These are phyloP conservation scores for Thalassia testudinum DNA, from an alignment of 116 monocot genomes.

Conservation along the genomic window DNA sequence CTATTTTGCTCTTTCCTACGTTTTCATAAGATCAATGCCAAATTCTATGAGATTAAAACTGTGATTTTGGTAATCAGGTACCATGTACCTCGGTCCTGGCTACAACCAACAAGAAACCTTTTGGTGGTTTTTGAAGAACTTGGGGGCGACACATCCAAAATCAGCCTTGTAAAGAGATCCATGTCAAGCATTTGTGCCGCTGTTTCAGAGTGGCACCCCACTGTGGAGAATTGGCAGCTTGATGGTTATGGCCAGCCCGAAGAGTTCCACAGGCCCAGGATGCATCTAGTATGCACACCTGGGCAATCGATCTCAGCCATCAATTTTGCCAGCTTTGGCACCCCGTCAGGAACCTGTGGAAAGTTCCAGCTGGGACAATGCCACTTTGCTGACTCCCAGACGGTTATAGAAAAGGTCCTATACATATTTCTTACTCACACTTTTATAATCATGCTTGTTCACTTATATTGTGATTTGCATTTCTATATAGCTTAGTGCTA, in stretches of 20 bases:
- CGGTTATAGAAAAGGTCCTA: constrained; percentile 60
- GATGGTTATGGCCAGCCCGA: constrained; percentile 52
- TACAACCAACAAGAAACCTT: constrained; percentile 69
- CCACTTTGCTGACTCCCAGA: constrained; percentile 66
- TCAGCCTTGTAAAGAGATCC: constrained; percentile 60
- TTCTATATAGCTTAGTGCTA: no score
- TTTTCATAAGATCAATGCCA: background rate
- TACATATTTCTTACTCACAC: no score
- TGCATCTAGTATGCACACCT: constrained; percentile 65
- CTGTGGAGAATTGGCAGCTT: constrained; percentile 70
- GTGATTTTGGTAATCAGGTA: constrained; percentile 38
- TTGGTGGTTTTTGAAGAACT: constrained; percentile 90
- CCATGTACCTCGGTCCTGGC: constrained; percentile 89
- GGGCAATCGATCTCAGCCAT: constrained; percentile 83
- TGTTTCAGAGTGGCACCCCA: constrained; percentile 82
- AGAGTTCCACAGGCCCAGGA: constrained; percentile 36
- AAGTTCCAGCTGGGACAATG: constrained; percentile 74
- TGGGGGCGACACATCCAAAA: constrained; percentile 76
- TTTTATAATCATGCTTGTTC: no score
- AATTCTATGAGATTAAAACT: background rate
- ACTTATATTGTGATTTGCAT: no score
- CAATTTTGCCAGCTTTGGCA: constrained; percentile 96
- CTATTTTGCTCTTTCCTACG: background rate
- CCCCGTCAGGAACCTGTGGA: constrained; percentile 84
- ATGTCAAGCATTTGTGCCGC: constrained; percentile 75